Base-by-base conservation (phyloP, 257 asterid genomes). In the Salvia miltiorrhiza region DNA sequence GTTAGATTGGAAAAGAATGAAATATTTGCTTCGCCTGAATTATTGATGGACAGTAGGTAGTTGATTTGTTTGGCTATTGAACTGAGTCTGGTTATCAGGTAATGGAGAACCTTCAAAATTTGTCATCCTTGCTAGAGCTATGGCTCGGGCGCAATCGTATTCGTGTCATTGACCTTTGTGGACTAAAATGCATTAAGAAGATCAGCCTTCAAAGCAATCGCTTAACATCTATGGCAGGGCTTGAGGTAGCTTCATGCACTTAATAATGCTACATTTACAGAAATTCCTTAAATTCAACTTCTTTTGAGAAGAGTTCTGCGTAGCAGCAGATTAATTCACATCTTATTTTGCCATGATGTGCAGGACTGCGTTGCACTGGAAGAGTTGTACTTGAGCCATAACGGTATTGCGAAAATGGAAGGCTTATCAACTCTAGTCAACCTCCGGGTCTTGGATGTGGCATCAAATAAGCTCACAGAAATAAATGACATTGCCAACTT, bases 81-180 rank as follows among this genome's bases (percentile, higher is more conserved):
- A 32, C 50, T 69, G 61, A 66, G 28, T 74, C 72, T 76, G 43
- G 53, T 66, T 58, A 47, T 70, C 90, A 94, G 99, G 89, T 91
- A 20, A 91, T 91, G 88, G 99, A 89, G 84, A 92, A 87, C 74
- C 79, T 91, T 65, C 87, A 85, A 14, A 91, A 75, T 73, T 73
- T 84, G 60, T 70, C 84, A 64, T 70, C 72, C 73, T 84, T 94
- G 78, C 89, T 91, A 86, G 99, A 94, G 89, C 78, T 94, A 57
- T 94, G 97, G 99, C 96, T 94, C 33, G 99, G 99, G 50, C 96
- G 95, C 70, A 94, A 94, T 73, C 96, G 99, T 48, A 91, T 94
- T 48, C 89, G 92, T 69, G 73, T 79, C 47, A 85, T 94, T 74
- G 75, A 94, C 71, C 85, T 94, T 16, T 91, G 97, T 40, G 97